phyloP scores from a whole-genome alignment of 139 green algal species.

The Chlamydomonas sphaeroides region DNA sequence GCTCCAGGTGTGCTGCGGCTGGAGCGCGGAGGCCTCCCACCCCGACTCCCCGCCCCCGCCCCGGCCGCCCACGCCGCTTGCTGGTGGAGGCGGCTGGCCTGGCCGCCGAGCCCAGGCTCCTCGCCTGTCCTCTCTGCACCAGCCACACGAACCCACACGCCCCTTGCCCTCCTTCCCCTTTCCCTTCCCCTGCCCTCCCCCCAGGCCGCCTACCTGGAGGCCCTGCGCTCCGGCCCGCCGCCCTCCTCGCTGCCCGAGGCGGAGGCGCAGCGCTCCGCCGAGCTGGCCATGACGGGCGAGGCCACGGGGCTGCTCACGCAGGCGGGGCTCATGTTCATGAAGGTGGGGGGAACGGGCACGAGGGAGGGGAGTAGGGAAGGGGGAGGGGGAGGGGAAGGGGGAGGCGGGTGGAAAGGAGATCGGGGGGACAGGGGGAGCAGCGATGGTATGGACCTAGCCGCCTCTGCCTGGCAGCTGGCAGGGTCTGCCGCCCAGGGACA shows the following conservation, averaged over 20 bases:
- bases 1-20: no score
- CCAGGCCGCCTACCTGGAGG: slow-evolving; percentile 50
- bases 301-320: slow-evolving; percentile 52
- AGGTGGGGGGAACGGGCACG: background rate
- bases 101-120: no score
- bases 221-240: slow-evolving; percentile 28
- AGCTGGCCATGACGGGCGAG: slow-evolving; percentile 44
- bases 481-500: no score
- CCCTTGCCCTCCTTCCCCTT: background rate
- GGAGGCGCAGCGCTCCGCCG: slow-evolving; percentile 41
- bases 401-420: background rate
- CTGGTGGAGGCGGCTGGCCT: no score
- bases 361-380: background rate
- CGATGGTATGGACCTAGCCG: no score
- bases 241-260: slow-evolving; percentile 19
- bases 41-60: no score
- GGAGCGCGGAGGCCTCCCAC: no score
- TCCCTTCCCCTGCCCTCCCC: background rate
- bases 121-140: background rate
- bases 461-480: no score
- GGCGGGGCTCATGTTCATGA: slow-evolving; percentile 61
- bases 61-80: no score
- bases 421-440: no score
- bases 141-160: background rate
- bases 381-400: background rate